phyloP scores from a whole-genome alignment of 495 filamentous ascomycete species.

The Penicillium mononematosum region DNA sequence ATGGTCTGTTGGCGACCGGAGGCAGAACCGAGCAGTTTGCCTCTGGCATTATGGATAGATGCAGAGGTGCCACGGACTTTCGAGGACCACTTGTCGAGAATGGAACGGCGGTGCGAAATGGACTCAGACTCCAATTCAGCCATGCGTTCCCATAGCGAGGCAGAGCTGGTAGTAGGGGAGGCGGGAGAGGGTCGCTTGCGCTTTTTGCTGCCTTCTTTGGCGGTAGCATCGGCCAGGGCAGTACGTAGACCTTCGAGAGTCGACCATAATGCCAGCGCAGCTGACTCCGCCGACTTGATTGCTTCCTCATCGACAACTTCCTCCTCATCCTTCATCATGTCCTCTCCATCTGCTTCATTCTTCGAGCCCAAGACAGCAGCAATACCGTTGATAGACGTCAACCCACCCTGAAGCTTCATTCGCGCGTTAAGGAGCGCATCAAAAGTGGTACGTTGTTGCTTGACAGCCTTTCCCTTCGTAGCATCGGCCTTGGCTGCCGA shows the following conservation, averaged over 20 bases:
- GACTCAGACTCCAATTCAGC: conserved; percentile 57
- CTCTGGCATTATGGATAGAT: conserved; percentile 37
- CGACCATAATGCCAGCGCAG: conserved; percentile 86
- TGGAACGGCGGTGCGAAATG: conserved; percentile 40
- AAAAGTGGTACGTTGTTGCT: conserved; percentile 77
- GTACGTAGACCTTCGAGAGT: conserved; percentile 72
- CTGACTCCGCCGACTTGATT: conserved; percentile 76
- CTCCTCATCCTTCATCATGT: conserved; percentile 33
- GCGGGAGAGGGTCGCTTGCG: conserved; percentile 53
- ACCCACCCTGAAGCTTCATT: conserved; percentile 86
- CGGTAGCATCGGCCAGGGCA: conserved; percentile 52
- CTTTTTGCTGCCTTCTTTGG: conserved; percentile 53
- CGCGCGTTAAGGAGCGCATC: conserved; percentile 83
- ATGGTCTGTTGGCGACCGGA: conserved; percentile 56
- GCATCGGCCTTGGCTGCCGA: conserved; percentile 74
- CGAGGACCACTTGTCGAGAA: conserved; percentile 50
- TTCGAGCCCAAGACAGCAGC: conserved; percentile 38
- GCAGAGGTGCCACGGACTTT: conserved; percentile 50
- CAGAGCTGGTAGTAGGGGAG: conserved; percentile 48
- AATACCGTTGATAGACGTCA: conserved; percentile 78
- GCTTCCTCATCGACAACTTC: conserved; percentile 41
- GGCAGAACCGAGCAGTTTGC: conserved; percentile 46
- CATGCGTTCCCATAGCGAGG: conserved; percentile 73
- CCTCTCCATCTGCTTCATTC: conserved; percentile 32
- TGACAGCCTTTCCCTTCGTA: conserved; percentile 81